Base-by-base conservation (phyloP, 1,139 yeast genomes). In the Hansenula anomala region DNA sequence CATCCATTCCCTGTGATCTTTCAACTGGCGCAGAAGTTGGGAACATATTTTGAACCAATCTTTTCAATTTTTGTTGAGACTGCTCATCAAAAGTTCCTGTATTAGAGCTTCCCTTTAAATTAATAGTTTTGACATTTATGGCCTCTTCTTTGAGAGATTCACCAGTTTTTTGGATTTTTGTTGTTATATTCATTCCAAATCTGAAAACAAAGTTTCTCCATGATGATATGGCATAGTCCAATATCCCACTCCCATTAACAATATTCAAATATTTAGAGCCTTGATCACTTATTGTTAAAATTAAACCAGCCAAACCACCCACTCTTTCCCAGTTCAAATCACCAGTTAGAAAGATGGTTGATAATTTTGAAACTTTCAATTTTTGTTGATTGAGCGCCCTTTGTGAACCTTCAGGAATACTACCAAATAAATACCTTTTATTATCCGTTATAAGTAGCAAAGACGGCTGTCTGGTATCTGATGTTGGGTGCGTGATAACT, bases 141-240 rank as follows among this genome's bases (percentile, higher is more conserved):
- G 67, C 65, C 11, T 77, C 73, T 51, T 80, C 86, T 8, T 70
- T 69, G 34, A 71, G 68, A 3, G 64, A 48, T 5, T 60, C 55
- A 4, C 60, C 58, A 13, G 69, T 63, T 3, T 57, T 56, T 2
- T 71, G 55, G 14, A 71, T 66, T 6, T 61, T 60, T 10, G 77
- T 63, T n/a, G 60, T 63, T 39, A 88, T 59, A 32, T 73, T 69
- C 36, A 86, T 74, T 4, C 94, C 94, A 49, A 80, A 75, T 49
- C 96, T 73, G 58, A 86, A 88, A n/a, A 89, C 88, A 62, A 90
- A 90, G 46, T 79, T 79, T 48, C 96, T 70, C 96, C 97, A 89
- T 0, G 92, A 77, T 4, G 89, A 73, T 16, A 81, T 75, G 35
- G 77, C 68, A 59, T 76, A 83, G 32, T 73, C 67, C 23, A 79